Evolutionary conservation across 179 eudicot species (phyloP), one percentile per base, ranked within the genome.

Genomic region (Spergularia azorica): DNA sequence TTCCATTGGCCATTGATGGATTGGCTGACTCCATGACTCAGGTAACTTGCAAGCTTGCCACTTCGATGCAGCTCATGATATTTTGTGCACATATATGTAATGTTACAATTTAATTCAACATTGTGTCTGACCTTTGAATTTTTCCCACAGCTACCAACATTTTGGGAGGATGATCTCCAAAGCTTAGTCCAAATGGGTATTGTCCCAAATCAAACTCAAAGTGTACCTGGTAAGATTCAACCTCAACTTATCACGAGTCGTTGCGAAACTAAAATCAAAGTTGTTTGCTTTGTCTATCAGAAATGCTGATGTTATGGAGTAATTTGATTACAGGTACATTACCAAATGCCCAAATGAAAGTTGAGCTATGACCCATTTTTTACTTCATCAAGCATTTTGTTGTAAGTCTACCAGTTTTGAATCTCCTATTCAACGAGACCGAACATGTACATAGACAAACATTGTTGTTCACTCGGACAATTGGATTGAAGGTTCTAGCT

Each of bases 111-210:
- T 59, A 51, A 48, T 11, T 39, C 18, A 13, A 43, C 0, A 5
- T 51, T 71, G 32, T 63, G 12, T 71, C 32, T 63, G 15, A 11
- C 78, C 57, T 63, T 58, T 39, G 0, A 58, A 9, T 26, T 18
- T 5, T 17, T 10, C 32, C 38, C 51, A 6, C 77, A 90, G 92
- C 66, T 85, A 13, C 82, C 92, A 8, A 62, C 85, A 61, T 82
- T 83, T 18, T 87, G 91, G 92, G 95, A 88, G 50, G 87, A 88
- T 77, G 92, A 91, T 83, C 91, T 91, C 55, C 90, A 91, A 36
- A 91, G 86, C 71, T n/a, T 85, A 73, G 86, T 86, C 58, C 88
- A 83, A 38, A 86, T 83, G 86, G 84, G 84, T 71, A 72, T 78
- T 76, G 77, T 76, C 11, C 88, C 74, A 54, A 83, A 79, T 80